Evolutionary conservation across 176 grass and related monocot species (phyloP), one percentile per base, ranked within the genome.

Genomic region (Carex parvula): DNA sequence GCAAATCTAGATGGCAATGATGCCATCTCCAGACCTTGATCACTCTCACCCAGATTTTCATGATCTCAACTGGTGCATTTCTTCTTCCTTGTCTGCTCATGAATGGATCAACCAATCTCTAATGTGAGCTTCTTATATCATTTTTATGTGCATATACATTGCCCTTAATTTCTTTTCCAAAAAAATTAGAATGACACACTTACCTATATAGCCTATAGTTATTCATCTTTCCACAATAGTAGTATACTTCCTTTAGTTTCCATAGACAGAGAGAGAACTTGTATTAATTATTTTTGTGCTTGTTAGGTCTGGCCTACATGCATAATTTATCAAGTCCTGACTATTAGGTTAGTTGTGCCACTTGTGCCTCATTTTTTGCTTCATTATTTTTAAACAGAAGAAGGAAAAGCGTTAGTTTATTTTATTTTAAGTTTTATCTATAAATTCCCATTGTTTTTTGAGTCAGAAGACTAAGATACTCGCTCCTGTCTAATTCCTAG

Each of bases 61-160:
- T 82, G 70, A 88, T 60, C 83, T 44, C 84, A 75, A 53, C 21
- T 75, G 71, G 20, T 75, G 44, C 71, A 52, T 44, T 75, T 75
- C 71, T 75, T 50, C 65, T 37, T 69, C 32, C 30, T 17, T 39
- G 32, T 14, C 65, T 69, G 65, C 71, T 53, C 84, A 81, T 69
- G 69, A 78, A 33, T 89, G 88, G 88, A 89, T 69, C 86, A 76
- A 71, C 84, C 88, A 86, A 86, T 60, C 54, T 86, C 84, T 57
- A 64, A 64, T 90, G 35, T 69, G 81, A 85, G 85, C 39, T 35
- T 46, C 16, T 71, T 46, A 0, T 17, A 44, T 70, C 14, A 6
- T n/a, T 15, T 70, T 41, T 70, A 70, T 86, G 11, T 68, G 10
- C 37, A 62, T 8, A 32, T 57, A 58, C 10, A 22, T 14, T 52